Base-by-base conservation (phyloP, 176 grass and related monocot species). In the Oryza glaberrima region DNA sequence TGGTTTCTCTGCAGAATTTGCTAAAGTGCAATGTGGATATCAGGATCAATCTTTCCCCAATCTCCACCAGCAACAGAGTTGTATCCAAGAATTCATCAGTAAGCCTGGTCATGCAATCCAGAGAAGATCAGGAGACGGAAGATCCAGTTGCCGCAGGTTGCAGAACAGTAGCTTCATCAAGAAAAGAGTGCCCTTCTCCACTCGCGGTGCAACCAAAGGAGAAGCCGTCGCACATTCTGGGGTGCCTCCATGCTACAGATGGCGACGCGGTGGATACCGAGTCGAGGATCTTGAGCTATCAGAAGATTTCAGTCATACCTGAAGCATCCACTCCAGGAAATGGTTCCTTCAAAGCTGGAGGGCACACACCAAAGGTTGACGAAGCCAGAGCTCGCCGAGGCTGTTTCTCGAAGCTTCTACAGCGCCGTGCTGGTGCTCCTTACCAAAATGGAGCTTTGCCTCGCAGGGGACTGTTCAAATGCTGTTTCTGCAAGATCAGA, bases 21-120 rank as follows among this genome's bases (percentile, higher is more conserved):
- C 92, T 98, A 17, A 86, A 89, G 43, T 91, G 95, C 82, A 91
- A 88, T 4, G 92, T 95, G 30, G 95, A 98, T 73, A 83, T 95
- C 70, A 79, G 85, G 73, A 95, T 91, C 79, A 91, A 72, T 60
- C 84, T 90, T 80, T 83, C 82, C 0, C 90, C 88, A 41, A 67
- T 88, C 70, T 80, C 68, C 9, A 12, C 38, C 72, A 49, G 47
- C 43, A 83, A 28, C 48, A 63, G 60, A 28, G 44, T 11, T 74
- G 71, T 36, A 63, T 73, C 78, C 13, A 91, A 87, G 77, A 87
- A 89, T 65, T 77, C 82, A 47, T 86, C 87, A 0, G 85, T 89
- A 6, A 82, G 89, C 56, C 72, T 91, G 69, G 81, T 91, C 48
- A 87, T 84, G 81, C 82, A 86, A 82, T 87, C 87, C 5, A 81